Conservation (phyloP, 2,329 filamentous ascomycete species). For the Phoma sp. region DNA sequence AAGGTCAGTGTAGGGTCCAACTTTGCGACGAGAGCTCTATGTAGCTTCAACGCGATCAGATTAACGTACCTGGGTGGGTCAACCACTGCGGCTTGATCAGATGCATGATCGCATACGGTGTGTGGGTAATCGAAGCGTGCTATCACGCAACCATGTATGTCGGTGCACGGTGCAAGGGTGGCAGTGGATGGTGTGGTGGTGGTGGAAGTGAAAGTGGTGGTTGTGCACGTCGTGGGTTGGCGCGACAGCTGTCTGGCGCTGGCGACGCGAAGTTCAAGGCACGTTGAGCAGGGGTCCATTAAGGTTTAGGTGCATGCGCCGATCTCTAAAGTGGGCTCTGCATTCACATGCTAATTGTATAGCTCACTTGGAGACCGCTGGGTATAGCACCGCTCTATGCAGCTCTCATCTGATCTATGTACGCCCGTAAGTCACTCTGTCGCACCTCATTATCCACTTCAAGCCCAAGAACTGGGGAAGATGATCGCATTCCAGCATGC, state of each 20-base stretch:
- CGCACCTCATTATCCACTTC: too few relatives aligned
- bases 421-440: too few relatives aligned
- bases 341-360: not conserved
- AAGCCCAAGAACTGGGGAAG: too few relatives aligned
- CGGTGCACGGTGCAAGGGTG: not conserved
- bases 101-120: constrained; percentile 51
- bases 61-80: constrained; percentile 78
- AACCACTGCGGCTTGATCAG: constrained; percentile 96
- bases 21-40: not conserved
- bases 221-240: constrained; percentile 25
- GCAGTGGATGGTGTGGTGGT: constrained; percentile 21
- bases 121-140: constrained; percentile 28
- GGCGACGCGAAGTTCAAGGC: constrained; percentile 41
- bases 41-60: constrained; percentile 18
- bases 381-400: too few relatives aligned
- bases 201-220: constrained; percentile 22
- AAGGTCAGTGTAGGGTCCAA: constrained; percentile 21
- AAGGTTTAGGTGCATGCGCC: constrained; percentile 42
- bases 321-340: constrained; percentile 28
- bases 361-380: not conserved
- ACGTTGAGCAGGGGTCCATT: constrained; percentile 34
- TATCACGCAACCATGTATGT: constrained; percentile 35
- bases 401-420: too few relatives aligned
- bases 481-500: too few relatives aligned
- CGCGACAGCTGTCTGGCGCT: constrained; percentile 41